Base-by-base conservation (phyloP, 106 monocot species). In the Dendrobium huoshanense region DNA sequence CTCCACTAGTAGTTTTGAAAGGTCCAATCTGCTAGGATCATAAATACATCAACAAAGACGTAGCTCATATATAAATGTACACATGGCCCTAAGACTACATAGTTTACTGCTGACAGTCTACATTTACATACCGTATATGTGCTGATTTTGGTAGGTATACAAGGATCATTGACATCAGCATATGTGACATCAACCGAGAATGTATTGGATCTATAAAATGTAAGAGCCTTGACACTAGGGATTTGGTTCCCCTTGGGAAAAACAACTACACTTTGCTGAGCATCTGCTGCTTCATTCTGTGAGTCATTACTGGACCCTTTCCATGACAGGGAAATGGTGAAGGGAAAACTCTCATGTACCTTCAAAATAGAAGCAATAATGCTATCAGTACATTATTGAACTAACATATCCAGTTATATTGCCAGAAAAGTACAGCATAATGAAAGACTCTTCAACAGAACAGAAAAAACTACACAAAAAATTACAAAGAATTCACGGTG, bases 311-410 rank as follows among this genome's bases (percentile, higher is more conserved):
- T 75, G 75, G 84, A 73, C 22, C 82, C 93, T 81, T 91, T 95
- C 91, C 95, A 99, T 31, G 92, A 87, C 75, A 99, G 82, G 43
- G 89, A 91, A 80, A 99, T 88, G 58, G 92, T 41, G 77, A 88
- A 99, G 29, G 98, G 92, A 79, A 91, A 95, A 75, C 89, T 90
- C n/a, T 99, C 98, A 61, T 92, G 82, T 72, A 99, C 95, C 98
- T 99, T 29, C 47, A 75, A 75, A 72, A 51, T 2, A 61, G 4
- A 79, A 72, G 47, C 76, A 49, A 25, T 49, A 13, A 16, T 22
- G 45, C 5, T 4, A 22, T 75, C 9, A 75, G 44, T 41, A 47
- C 45, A 45, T 45, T 19, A 75, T 3, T 25, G 24, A 41, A 40
- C 41, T 40, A 17, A 73, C 33, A 41, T 33, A 56, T 56, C 0